phyloP scores from a whole-genome alignment of 2,329 filamentous ascomycete species.

The Penicillium sclerotigenum region DNA sequence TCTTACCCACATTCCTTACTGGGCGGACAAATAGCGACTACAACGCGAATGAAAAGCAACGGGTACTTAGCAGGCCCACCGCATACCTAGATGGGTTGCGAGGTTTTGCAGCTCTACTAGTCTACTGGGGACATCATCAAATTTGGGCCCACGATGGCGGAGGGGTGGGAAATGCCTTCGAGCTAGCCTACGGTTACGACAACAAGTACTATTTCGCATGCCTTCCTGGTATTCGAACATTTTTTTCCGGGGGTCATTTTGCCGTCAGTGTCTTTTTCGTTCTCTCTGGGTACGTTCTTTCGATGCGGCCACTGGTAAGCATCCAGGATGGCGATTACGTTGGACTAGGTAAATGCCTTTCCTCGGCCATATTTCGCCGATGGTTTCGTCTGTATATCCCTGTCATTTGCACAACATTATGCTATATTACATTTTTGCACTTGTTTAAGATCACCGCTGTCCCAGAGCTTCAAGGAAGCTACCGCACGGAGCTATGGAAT shows the following conservation, averaged over 20 bases:
- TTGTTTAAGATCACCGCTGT: slow-evolving; percentile 50
- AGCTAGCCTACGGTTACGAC: slow-evolving; percentile 50
- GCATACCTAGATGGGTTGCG: slow-evolving; percentile 65
- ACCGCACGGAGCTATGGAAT: slow-evolving; percentile 51
- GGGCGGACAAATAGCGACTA: not conserved
- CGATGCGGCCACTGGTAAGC: slow-evolving; percentile 44
- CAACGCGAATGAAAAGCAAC: slow-evolving; percentile 2
- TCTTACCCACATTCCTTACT: not conserved
- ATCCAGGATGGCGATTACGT: slow-evolving; percentile 44
- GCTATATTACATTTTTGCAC: slow-evolving; percentile 55
- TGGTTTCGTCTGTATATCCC: slow-evolving; percentile 52
- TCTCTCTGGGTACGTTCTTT: slow-evolving; percentile 53
- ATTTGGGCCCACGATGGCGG: slow-evolving; percentile 54
- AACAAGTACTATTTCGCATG: slow-evolving; percentile 48
- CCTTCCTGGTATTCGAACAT: slow-evolving; percentile 57
- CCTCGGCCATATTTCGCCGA: slow-evolving; percentile 51
- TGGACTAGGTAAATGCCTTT: slow-evolving; percentile 44
- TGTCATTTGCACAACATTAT: slow-evolving; percentile 55
- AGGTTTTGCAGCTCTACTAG: slow-evolving; percentile 64
- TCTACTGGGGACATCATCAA: slow-evolving; percentile 62
- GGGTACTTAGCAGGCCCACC: slow-evolving; percentile 41
- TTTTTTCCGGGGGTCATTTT: slow-evolving; percentile 62
- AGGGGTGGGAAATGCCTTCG: slow-evolving; percentile 43
- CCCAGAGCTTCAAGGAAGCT: slow-evolving; percentile 40
- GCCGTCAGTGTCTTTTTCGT: slow-evolving; percentile 56